phyloP scores from a whole-genome alignment of 345 rosid genomes.

The Reutealis trisperma region DNA sequence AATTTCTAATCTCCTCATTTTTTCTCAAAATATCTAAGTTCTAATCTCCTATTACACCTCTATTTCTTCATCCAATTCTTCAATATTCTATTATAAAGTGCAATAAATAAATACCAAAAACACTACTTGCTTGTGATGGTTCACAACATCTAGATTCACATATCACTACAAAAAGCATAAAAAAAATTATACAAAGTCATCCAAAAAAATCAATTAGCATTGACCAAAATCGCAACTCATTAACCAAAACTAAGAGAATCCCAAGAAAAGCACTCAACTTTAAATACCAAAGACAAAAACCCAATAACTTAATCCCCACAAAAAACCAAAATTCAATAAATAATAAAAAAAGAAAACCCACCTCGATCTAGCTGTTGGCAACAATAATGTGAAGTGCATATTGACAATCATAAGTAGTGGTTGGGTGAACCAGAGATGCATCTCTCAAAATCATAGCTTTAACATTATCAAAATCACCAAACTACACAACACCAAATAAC shows the following conservation, averaged over 20 bases:
- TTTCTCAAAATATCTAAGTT: too few species aligned
- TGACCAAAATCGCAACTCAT: slow-evolving; percentile 13
- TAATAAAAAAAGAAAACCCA: slow-evolving; percentile 22
- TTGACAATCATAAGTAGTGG: slow-evolving; percentile 78
- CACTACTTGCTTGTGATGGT: slow-evolving; percentile 87
- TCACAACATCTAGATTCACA: slow-evolving; percentile 70
- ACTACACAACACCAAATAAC: slow-evolving; percentile 71
- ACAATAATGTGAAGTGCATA: slow-evolving; percentile 89
- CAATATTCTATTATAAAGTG: too few species aligned
- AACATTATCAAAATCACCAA: slow-evolving; percentile 59
- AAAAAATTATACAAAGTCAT: slow-evolving; percentile 61
- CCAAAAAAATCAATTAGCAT: slow-evolving; percentile 20
- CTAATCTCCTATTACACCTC: too few species aligned
- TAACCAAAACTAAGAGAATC: not conserved
- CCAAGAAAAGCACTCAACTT: not conserved
- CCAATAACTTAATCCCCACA: not conserved
- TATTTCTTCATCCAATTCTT: too few species aligned
- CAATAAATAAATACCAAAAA: too few species aligned
- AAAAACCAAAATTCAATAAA: slow-evolving; percentile 1
- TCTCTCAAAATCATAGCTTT: slow-evolving; percentile 51
- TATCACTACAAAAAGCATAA: slow-evolving; percentile 71
- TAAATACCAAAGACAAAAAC: not conserved
- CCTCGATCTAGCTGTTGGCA: slow-evolving; percentile 98
- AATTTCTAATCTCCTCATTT: too few species aligned
- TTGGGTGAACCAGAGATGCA: slow-evolving; percentile 52